Evolutionary conservation across 352 stramenopile species (phyloP).

Genomic region (Phytopythium sindhum): DNA sequence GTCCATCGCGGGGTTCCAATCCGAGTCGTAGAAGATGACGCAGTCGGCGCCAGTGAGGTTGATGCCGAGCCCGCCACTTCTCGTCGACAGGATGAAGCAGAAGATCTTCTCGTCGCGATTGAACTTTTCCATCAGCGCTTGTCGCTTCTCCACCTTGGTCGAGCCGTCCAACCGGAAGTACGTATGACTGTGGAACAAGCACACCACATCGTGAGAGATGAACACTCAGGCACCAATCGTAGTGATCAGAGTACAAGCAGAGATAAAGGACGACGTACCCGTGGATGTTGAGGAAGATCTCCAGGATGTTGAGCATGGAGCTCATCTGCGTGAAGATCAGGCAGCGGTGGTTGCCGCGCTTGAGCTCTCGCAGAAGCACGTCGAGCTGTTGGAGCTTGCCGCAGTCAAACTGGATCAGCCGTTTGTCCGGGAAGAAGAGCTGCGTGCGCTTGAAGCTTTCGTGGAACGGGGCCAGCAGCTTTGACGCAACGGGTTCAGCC

Average conservation of each 20-base stretch:
- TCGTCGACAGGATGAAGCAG: conserved; percentile 98
- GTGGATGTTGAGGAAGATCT: conserved; percentile 98
- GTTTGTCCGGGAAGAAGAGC: conserved; percentile 97
- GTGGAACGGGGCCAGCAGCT: conserved; percentile 44
- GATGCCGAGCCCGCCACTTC: conserved; percentile 96
- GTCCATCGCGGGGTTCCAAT: conserved; percentile 95
- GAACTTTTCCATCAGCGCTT: conserved; percentile 98
- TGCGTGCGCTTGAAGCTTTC: conserved; percentile 74
- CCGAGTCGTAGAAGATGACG: conserved; percentile 92
- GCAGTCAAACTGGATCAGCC: conserved; percentile 97
- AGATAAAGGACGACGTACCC: conserved; percentile 31
- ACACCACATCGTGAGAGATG: background rate
- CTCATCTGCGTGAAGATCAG: conserved; percentile 99
- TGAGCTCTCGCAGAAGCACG: conserved; percentile 94
- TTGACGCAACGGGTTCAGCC: conserved; percentile 27
- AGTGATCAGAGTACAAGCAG: background rate
- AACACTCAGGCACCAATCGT: background rate
- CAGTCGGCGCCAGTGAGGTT: conserved; percentile 98
- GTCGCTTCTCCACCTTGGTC: conserved; percentile 94
- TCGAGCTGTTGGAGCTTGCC: conserved; percentile 89
- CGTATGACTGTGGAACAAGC: conserved; percentile 56
- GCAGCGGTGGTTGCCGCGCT: conserved; percentile 90
- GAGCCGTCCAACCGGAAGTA: conserved; percentile 98
- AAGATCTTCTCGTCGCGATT: conserved; percentile 97
- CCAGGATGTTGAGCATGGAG: conserved; percentile 99